A percentile compares a stretch with the other conserved stretches of the same genome.
Evolutionary conservation across 192 early-diverging fungal genomes (phyloP).

Genomic region (Coemansia sp.): DNA sequence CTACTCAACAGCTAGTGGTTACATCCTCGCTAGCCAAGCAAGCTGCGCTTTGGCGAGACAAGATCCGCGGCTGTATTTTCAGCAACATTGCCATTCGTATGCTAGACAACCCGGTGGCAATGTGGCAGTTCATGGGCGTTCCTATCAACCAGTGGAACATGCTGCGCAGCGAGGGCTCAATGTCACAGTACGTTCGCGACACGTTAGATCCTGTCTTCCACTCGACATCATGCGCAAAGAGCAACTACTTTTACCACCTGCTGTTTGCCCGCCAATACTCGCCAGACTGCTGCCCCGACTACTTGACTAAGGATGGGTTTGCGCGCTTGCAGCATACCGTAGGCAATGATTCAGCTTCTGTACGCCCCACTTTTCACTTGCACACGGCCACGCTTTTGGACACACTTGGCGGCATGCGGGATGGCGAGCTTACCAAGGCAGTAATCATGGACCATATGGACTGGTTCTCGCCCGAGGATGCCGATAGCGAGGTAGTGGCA

Average conservation of each 20-base stretch:
- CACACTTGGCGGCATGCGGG: constrained; percentile 60
- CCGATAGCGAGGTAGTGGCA: constrained; percentile 69
- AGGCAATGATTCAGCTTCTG: background rate
- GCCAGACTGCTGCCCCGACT: constrained; percentile 69
- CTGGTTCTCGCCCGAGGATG: constrained; percentile 75
- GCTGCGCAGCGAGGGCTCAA: constrained; percentile 77
- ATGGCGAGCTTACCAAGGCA: constrained; percentile 72
- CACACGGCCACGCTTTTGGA: constrained; percentile 84
- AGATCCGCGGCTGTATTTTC: constrained; percentile 68
- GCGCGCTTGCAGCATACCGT: constrained; percentile 52
- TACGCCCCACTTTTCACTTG: constrained; percentile 62
- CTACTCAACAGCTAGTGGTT: constrained; percentile 60
- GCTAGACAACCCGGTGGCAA: constrained; percentile 77
- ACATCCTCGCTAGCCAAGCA: constrained; percentile 65
- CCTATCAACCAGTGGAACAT: constrained; percentile 87
- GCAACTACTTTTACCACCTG: constrained; percentile 89
- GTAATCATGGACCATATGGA: constrained; percentile 91
- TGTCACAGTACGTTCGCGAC: constrained; percentile 77
- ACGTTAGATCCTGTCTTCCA: constrained; percentile 78
- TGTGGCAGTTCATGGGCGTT: constrained; percentile 86
- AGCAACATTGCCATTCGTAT: constrained; percentile 64
- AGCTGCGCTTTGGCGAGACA: constrained; percentile 63
- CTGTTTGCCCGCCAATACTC: constrained; percentile 74
- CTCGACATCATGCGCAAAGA: constrained; percentile 62
- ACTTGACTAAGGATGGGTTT: constrained; percentile 75